Evolutionary conservation across 139 green algal species (phyloP), one percentile per base, ranked within the genome.

Genomic region (Chlorella vulgaris): DNA sequence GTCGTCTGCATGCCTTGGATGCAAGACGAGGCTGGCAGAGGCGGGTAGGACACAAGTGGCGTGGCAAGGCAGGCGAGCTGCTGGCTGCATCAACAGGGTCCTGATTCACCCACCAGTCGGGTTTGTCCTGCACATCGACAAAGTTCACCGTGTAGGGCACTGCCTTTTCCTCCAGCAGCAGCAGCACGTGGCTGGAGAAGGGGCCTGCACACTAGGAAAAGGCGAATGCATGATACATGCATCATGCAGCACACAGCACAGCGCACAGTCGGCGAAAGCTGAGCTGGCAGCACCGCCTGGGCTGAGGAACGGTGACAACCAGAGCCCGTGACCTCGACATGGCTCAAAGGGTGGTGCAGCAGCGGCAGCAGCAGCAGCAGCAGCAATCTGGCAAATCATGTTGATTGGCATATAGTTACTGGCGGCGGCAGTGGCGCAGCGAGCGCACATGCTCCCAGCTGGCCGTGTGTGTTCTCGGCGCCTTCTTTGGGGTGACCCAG

Each of bases 61-160:
- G n/a, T n/a, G n/a, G n/a, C n/a, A n/a, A n/a, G n/a, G n/a, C n/a
- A n/a, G n/a, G n/a, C n/a, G n/a, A n/a, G n/a, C n/a, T n/a, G n/a
- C n/a, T n/a, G n/a, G n/a, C n/a, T n/a, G n/a, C 55, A 65, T 6
- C 36, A 6, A 1, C 53, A 36, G 1, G 4, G 10, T 1, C 21
- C 35, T 8, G 6, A 5, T 43, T 19, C 28, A 47, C 69, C 1
- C 68, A 85, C 94, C 94, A 98, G 7, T 92, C 78, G 3, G 94
- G 94, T 83, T 98, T 98, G 75, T 96, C 83, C 35, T 42, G 51
- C 53, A 94, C 87, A 55, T 97, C 92, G 4, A 98, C 87, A 55
- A 89, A 94, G 42, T 91, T 81, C 60, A 15, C 21, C 0, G 29
- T 29, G 83, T 95, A 95, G 0, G 88, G 86, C 18, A 95, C 69